Percentiles rank a stretch among this genome's conserved stretches.
These are phyloP conservation scores for Beauveria sp. DNA, from an alignment of 2,329 filamentous ascomycete genomes.

Conservation along the genomic window DNA sequence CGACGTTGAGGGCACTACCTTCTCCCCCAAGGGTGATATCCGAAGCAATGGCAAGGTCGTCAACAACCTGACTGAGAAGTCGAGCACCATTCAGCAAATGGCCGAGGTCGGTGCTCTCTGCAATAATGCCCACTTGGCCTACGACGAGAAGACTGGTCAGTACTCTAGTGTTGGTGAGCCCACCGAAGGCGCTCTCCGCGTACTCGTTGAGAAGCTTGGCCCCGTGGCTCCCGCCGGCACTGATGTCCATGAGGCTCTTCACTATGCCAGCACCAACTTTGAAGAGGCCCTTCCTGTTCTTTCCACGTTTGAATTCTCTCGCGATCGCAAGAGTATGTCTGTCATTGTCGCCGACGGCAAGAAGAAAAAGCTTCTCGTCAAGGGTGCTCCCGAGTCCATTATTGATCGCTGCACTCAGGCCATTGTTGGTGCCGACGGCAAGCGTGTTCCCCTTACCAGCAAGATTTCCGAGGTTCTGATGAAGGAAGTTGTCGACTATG, in stretches of 20 bases:
- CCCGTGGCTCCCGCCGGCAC: slow-evolving; percentile 57
- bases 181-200: slow-evolving; percentile 87
- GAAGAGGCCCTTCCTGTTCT: slow-evolving; percentile 67
- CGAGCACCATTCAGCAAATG: slow-evolving; percentile 73
- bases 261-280: slow-evolving; percentile 79
- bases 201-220: slow-evolving; percentile 89
- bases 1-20: slow-evolving; percentile 87
- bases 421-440: slow-evolving; percentile 70
- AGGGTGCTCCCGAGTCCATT: slow-evolving; percentile 91
- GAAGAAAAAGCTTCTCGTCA: slow-evolving; percentile 79
- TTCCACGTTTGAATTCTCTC: slow-evolving; percentile 92
- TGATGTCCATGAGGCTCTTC: slow-evolving; percentile 56
- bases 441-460: slow-evolving; percentile 63
- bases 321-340: slow-evolving; percentile 98
- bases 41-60: slow-evolving; percentile 59
- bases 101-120: slow-evolving; percentile 67
- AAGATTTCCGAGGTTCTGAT: slow-evolving; percentile 63
- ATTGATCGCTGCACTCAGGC: slow-evolving; percentile 84
- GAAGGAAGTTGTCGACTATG: slow-evolving; percentile 80
- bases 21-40: slow-evolving; percentile 69
- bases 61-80: slow-evolving; percentile 60
- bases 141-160: slow-evolving; percentile 65
- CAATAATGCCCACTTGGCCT: slow-evolving; percentile 79
- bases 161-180: slow-evolving; percentile 88
- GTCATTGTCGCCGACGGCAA: slow-evolving; percentile 70